These are phyloP conservation scores for Pseudognaphalium luteoalbum DNA, from an alignment of 129 eudicot species.

Conservation along the genomic window DNA sequence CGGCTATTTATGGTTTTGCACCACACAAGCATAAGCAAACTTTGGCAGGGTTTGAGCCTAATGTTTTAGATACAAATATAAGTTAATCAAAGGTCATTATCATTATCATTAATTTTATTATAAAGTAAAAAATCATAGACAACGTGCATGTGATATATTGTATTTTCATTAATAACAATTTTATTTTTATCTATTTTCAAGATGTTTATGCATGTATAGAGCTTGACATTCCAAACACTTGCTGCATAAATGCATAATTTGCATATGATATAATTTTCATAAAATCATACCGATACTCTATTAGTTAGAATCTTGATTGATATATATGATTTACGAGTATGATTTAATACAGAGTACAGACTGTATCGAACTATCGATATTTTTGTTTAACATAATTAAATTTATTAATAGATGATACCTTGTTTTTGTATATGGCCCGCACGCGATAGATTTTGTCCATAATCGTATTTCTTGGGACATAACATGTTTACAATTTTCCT, in stretches of 20 bases:
- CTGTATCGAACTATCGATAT: background rate
- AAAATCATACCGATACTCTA: too few species aligned
- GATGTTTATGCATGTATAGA: too few species aligned
- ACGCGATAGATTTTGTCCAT: background rate
- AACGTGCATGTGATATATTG: too few species aligned
- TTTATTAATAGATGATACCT: too few species aligned
- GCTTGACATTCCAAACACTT: too few species aligned
- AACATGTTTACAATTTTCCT: background rate
- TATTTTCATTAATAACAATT: too few species aligned
- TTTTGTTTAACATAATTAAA: background rate
- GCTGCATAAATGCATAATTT: too few species aligned
- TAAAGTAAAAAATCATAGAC: too few species aligned
- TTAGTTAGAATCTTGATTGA: too few species aligned
- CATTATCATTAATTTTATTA: background rate
- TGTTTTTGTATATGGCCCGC: background rate
- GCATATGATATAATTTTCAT: too few species aligned
- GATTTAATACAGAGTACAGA: background rate
- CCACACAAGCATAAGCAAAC: constrained; percentile 39
- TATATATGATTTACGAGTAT: too few species aligned
- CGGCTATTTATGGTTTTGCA: constrained; percentile 42
- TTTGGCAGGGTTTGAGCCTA: constrained; percentile 32
- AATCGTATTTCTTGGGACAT: background rate
- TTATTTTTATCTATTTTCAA: too few species aligned
- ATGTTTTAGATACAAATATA: background rate
- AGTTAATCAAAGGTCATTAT: background rate